Percentiles rank a stretch among this genome's conserved stretches.
Conservation (phyloP, 2,329 filamentous ascomycete genomes). For the Penicillium griseofulvum region DNA sequence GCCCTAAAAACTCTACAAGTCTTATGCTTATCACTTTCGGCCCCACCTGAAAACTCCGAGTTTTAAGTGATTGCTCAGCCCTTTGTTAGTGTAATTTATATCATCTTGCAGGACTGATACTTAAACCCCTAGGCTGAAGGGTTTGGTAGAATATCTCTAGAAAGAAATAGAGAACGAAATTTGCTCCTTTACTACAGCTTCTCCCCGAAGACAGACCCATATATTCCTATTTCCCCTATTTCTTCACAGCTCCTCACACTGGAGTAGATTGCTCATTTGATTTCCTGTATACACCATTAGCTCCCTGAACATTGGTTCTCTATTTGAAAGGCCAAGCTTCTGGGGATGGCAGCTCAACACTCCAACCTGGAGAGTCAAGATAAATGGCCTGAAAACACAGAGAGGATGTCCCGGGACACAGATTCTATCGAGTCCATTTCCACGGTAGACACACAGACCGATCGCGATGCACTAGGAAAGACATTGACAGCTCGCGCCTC, state of each 20-base stretch:
- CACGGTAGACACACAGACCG: slow-evolving; percentile 27
- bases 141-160: background rate
- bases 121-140: background rate
- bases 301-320: background rate
- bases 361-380: slow-evolving; percentile 13
- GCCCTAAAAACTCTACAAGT: background rate
- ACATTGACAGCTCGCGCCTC: slow-evolving; percentile 32
- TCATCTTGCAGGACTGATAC: background rate
- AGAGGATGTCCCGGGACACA: slow-evolving; percentile 16
- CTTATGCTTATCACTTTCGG: background rate
- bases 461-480: slow-evolving; percentile 28
- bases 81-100: background rate
- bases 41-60: background rate
- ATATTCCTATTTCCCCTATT: background rate
- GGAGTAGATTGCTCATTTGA: background rate
- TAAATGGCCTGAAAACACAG: slow-evolving; percentile 21
- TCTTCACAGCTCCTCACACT: background rate
- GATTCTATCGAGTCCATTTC: slow-evolving; percentile 31
- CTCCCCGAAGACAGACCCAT: background rate
- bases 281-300: background rate
- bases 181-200: background rate
- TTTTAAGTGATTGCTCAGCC: background rate
- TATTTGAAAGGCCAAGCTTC: background rate
- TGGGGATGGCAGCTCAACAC: slow-evolving; percentile 21
- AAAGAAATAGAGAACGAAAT: background rate